phyloP scores from a whole-genome alignment of 441 rosid genomes.

The Aleurites moluccanus region DNA sequence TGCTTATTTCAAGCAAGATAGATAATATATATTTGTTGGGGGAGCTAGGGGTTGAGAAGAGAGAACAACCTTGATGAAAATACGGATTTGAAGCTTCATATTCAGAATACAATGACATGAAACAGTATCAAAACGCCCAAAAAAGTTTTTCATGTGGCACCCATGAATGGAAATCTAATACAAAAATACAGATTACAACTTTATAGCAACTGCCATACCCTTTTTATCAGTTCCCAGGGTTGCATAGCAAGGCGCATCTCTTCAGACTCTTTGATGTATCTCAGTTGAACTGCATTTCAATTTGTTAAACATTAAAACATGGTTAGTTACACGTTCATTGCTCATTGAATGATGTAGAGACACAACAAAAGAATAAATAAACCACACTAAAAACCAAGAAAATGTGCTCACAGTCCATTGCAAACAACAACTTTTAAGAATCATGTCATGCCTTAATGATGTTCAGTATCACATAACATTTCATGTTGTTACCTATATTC shows the following conservation, averaged over 20 bases:
- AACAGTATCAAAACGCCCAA: background rate
- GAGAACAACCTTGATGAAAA: background rate
- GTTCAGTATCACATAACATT: background rate
- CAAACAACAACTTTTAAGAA: background rate
- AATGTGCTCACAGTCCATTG: background rate
- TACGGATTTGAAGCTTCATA: background rate
- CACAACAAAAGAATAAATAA: background rate
- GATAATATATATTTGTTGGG: background rate
- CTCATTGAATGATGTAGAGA: background rate
- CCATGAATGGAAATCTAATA: background rate
- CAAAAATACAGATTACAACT: background rate
- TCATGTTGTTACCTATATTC: background rate
- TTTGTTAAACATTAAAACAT: constrained; percentile 14
- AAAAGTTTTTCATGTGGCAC: background rate
- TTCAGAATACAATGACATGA: background rate
- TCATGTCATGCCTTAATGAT: background rate
- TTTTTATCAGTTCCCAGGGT: constrained; percentile 75
- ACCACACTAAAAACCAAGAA: background rate
- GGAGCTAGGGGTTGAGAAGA: background rate
- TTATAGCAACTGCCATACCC: constrained; percentile 37
- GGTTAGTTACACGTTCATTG: background rate
- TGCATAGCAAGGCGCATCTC: constrained; percentile 80
- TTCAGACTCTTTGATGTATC: constrained; percentile 63
- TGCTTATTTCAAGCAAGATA: background rate
- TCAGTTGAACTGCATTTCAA: constrained; percentile 52